Conservation (phyloP, 176 grass and related monocot genomes). For the Echinochloa phyllopogon region DNA sequence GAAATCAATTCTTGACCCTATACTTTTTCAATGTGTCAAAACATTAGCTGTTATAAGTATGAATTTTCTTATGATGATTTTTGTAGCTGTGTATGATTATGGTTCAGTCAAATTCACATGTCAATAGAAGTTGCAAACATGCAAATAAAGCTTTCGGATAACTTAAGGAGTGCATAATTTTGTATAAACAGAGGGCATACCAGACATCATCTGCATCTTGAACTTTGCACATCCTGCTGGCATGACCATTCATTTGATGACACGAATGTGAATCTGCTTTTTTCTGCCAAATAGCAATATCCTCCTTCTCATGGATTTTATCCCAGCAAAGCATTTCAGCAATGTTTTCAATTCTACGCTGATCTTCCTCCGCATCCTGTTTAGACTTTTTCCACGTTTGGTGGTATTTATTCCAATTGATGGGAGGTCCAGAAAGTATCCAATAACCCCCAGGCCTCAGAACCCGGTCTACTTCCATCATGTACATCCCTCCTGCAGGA, state of each 20-base stretch:
- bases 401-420: conserved; percentile 68
- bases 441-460: conserved; percentile 86
- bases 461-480: conserved; percentile 88
- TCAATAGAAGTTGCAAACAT: conserved; percentile 5
- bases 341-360: conserved; percentile 59
- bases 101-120: conserved; percentile 17
- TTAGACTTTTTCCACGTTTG: conserved; percentile 65
- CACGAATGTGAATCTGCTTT: conserved; percentile 57
- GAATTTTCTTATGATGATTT: neutral
- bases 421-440: conserved; percentile 82
- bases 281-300: conserved; percentile 85
- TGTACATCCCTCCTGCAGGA: conserved; percentile 77
- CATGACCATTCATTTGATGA: conserved; percentile 38
- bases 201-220: conserved; percentile 73
- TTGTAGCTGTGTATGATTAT: conserved; percentile 11
- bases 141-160: conserved; percentile 25
- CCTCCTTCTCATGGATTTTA: conserved; percentile 72
- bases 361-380: conserved; percentile 61
- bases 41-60: neutral
- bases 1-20: neutral
- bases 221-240: conserved; percentile 62
- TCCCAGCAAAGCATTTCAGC: conserved; percentile 87
- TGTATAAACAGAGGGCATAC: conserved; percentile 52
- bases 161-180: neutral
- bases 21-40: neutral